Percentiles rank a stretch among this genome's conserved stretches.
Evolutionary conservation across 345 rosid genomes (phyloP).

Genomic region (Citrus medica): DNA sequence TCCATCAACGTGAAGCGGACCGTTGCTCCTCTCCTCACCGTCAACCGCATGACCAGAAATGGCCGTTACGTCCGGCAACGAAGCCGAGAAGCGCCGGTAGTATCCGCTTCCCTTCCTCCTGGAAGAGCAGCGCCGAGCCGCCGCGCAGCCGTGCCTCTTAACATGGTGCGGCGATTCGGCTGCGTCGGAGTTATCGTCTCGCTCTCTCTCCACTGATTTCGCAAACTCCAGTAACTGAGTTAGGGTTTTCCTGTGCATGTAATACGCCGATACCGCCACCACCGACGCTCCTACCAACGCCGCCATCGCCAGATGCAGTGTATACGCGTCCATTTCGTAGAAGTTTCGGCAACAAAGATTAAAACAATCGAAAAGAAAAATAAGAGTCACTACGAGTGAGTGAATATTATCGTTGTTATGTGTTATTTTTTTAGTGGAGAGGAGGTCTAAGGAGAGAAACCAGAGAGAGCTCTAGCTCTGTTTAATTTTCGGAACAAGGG

Average conservation of each 20-base stretch:
- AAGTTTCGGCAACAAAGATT: background rate
- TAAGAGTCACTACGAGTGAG: background rate
- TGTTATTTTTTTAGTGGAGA: background rate
- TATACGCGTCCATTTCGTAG: conserved; percentile 64
- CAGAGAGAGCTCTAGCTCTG: background rate
- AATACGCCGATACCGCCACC: conserved; percentile 88
- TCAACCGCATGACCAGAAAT: conserved; percentile 48
- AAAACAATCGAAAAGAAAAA: no score
- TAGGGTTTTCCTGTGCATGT: conserved; percentile 92
- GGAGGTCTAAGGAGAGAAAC: background rate
- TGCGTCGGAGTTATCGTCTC: conserved; percentile 43
- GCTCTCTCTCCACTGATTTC: conserved; percentile 64
- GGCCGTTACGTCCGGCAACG: conserved; percentile 73
- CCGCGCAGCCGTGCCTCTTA: conserved; percentile 30
- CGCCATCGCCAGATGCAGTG: conserved; percentile 88
- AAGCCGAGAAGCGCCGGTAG: conserved; percentile 60
- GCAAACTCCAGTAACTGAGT: conserved; percentile 89
- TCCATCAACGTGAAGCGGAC: conserved; percentile 58
- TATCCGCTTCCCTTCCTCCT: conserved; percentile 53
- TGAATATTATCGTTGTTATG: background rate
- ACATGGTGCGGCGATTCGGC: conserved; percentile 48
- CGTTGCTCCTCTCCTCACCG: conserved; percentile 62
- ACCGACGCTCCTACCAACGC: conserved; percentile 96
- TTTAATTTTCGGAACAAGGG: background rate
- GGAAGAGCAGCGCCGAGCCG: conserved; percentile 31